Evolutionary conservation across 2,329 filamentous ascomycete species (phyloP), one percentile per base, ranked within the genome.

Genomic region (Fusarium tjaetaba): DNA sequence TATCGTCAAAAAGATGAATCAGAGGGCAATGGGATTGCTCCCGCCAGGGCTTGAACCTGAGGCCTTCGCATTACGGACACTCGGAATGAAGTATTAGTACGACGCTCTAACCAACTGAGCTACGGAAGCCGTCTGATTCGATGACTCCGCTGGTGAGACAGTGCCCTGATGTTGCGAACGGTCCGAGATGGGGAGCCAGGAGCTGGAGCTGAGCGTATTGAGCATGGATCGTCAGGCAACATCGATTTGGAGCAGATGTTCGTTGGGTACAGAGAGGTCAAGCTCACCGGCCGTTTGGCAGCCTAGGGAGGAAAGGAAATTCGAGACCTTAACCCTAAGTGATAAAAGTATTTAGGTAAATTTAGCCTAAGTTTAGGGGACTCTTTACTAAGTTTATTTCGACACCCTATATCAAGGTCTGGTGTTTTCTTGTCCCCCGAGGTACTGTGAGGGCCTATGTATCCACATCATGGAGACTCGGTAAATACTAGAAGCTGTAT

Each of bases 81-180:
- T 51, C 48, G 48, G 48, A 4, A 16, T 38, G 24, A 53, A 53
- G 49, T 53, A 53, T 53, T 38, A 53, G 49, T 52, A 52, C 32
- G 49, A 52, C 49, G 49, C 49, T 53, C 49, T 53, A 53, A 53
- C 49, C 49, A 53, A 53, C 32, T 53, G 38, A 32, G 39, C 39
- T 45, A 45, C 39, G 53, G 30, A 57, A 43, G 53, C 53, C 39
- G 14, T 46, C 55, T 36, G 30, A 46, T 58, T 46, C 18, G 41
- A 46, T 46, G 55, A 45, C 41, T 45, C 6, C 6, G 36, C 7
- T 5, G 8, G 5, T 2, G 14, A 53, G 20, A 1, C 20, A 16
- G 2, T 7, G 10, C 18, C 3, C 5, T 28, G 14, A 53, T 53
- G 2, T 26, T 16, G 24, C 13, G 0, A 26, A 9, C 20, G 8